phyloP scores from a whole-genome alignment of 2,329 filamentous ascomycete genomes.

The Balansia obtecta region DNA sequence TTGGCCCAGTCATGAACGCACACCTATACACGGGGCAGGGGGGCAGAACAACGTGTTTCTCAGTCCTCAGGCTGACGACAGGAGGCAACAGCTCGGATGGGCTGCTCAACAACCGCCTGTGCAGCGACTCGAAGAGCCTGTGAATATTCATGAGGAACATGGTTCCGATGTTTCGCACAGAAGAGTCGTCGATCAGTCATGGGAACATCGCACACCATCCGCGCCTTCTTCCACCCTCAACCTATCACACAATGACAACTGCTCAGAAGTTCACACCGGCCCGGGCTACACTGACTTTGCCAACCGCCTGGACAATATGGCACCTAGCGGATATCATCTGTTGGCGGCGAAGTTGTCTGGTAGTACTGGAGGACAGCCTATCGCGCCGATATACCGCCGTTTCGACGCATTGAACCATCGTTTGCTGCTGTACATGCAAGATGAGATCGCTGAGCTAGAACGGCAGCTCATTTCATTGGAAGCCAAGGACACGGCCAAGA shows the following conservation, averaged over 20 bases:
- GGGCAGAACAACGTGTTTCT: background rate
- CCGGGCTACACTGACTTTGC: background rate
- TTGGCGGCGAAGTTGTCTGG: slow-evolving; percentile 40
- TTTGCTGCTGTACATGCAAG: slow-evolving; percentile 69
- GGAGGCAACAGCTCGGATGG: slow-evolving; percentile 1
- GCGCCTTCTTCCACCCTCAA: slow-evolving; percentile 3
- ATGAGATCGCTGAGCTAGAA: slow-evolving; percentile 72
- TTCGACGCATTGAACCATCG: slow-evolving; percentile 78
- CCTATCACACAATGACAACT: slow-evolving; percentile 1
- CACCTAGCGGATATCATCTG: slow-evolving; percentile 48
- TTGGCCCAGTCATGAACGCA: slow-evolving; percentile 1
- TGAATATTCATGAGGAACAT: background rate
- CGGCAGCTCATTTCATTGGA: slow-evolving; percentile 64
- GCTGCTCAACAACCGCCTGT: background rate
- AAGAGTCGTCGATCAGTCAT: background rate
- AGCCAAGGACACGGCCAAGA: slow-evolving; percentile 36
- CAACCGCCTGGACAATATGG: slow-evolving; percentile 1
- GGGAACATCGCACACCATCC: background rate
- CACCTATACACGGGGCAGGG: background rate
- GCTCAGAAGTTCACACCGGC: background rate
- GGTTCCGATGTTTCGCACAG: background rate
- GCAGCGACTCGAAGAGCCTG: background rate
- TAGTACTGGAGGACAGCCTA: slow-evolving; percentile 12
- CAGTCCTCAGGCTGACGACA: slow-evolving; percentile 1
- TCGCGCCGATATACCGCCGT: slow-evolving; percentile 62